phyloP scores from a whole-genome alignment of 352 stramenopile genomes.

The Phytophthora fragariaefolia region DNA sequence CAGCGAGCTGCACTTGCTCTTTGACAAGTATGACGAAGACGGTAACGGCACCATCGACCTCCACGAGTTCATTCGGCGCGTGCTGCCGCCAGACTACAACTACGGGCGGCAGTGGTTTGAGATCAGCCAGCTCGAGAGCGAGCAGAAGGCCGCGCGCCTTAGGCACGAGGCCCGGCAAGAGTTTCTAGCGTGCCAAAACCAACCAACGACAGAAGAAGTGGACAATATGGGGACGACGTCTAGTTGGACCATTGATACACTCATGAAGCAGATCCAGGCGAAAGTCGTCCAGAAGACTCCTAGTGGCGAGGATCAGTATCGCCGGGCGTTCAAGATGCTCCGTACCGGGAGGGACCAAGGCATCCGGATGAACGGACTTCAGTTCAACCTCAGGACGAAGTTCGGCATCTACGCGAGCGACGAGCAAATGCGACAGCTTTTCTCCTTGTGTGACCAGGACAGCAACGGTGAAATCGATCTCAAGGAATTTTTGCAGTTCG shows the following conservation, averaged over 20 bases:
- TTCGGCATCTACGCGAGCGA: constrained; percentile 84
- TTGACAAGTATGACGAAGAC: constrained; percentile 88
- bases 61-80: constrained; percentile 82
- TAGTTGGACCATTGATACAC: constrained; percentile 68
- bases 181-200: constrained; percentile 46
- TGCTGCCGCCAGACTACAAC: constrained; percentile 80
- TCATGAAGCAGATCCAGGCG: constrained; percentile 77
- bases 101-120: constrained; percentile 81
- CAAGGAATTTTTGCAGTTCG: constrained; percentile 77
- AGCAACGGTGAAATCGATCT: constrained; percentile 78
- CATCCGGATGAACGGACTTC: constrained; percentile 73
- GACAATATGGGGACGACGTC: constrained; percentile 54
- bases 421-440: constrained; percentile 72
- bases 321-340: constrained; percentile 84
- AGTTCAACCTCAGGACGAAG: constrained; percentile 80
- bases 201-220: constrained; percentile 34
- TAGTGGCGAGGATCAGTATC: constrained; percentile 79
- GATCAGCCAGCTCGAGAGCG: constrained; percentile 69
- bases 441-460: constrained; percentile 66
- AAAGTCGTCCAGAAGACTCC: constrained; percentile 85
- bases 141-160: constrained; percentile 58
- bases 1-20: constrained; percentile 72
- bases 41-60: constrained; percentile 83
- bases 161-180: constrained; percentile 70
- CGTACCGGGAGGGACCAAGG: constrained; percentile 67